Evolutionary conservation across 192 early-diverging fungal genomes (phyloP), one percentile per base, ranked within the genome.

Genomic region (Umbelopsis sp.): DNA sequence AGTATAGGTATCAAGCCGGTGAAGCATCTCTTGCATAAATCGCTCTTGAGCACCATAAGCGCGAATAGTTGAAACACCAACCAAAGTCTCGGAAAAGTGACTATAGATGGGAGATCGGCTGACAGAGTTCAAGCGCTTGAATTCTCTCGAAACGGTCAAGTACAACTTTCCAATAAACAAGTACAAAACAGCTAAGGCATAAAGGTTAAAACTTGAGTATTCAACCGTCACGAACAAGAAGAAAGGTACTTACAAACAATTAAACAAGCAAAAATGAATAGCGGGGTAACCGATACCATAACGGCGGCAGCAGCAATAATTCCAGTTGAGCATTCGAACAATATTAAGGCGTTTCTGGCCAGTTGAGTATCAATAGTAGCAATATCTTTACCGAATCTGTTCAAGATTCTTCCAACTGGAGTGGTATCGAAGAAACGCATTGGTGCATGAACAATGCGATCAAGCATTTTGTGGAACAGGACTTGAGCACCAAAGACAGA

Each of bases 71-170:
- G 91, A 77, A 44, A 90, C 85, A 48, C 93, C 93, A 81, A 51
- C 91, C 88, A 82, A 94, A 86, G 75, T 85, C 83, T 91, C 89
- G 35, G 84, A 85, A 58, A 88, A 89, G 46, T 82, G 85, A 18
- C 91, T 87, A 71, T 89, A 94, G n/a, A 97, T 79, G 11, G 94
- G 94, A 11, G 85, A 82, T 72, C 87, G 81, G 3, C 88, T 80
- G 5, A 89, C 83, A 0, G 91, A 90, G 74, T 94, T 93, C 44
- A 98, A 79, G 20, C 96, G 87, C 86, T 97, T 97, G 71, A 98
- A 84, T 82, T 98, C 96, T 53, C 96, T 86, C 1, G 93, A 91
- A 0, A 89, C 82, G 15, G 82, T 82, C 23, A 95, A 75, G 71
- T 94, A 97, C 33, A 86, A 84, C 3, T 55, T 41, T 15, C 82